Percentiles rank a stretch among this genome's conserved stretches.
Conservation (phyloP, 2,329 filamentous ascomycete genomes). For the Dactylellina haptotyla region DNA sequence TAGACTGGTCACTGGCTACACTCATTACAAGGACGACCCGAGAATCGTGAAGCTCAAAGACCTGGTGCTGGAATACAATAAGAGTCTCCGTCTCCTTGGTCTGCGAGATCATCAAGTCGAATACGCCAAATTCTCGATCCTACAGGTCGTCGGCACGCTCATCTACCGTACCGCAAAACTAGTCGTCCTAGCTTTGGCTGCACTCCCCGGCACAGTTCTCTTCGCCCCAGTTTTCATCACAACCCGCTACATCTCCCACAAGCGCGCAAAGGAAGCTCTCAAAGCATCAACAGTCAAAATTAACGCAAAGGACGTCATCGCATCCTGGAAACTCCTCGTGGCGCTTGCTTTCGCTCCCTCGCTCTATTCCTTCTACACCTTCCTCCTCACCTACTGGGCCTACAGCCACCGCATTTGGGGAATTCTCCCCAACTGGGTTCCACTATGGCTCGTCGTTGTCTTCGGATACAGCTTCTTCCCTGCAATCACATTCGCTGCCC, state of each 20-base stretch:
- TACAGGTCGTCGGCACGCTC: conserved; percentile 78
- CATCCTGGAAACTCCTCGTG: conserved; percentile 93
- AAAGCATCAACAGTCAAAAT: conserved; percentile 89
- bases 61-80: conserved; percentile 85
- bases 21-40: conserved; percentile 88
- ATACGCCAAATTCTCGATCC: conserved; percentile 83
- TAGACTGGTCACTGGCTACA: conserved; percentile 88
- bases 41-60: conserved; percentile 80
- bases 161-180: conserved; percentile 84
- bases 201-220: conserved; percentile 84
- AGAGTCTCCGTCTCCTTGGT: conserved; percentile 82
- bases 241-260: conserved; percentile 81
- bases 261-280: conserved; percentile 83
- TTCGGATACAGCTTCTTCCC: conserved; percentile 84
- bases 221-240: conserved; percentile 89
- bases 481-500: conserved; percentile 86
- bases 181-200: conserved; percentile 77
- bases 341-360: conserved; percentile 82
- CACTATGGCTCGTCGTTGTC: conserved; percentile 79
- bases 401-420: conserved; percentile 84
- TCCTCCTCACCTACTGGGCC: conserved; percentile 78
- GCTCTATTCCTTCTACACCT: conserved; percentile 83
- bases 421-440: conserved; percentile 80
- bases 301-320: conserved; percentile 87
- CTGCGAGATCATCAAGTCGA: conserved; percentile 94